A percentile compares a stretch with the other conserved stretches of the same genome.
Evolutionary conservation across 1,284 basidiomycete genomes (phyloP).

Genomic region (Hemileia vastatrix): DNA sequence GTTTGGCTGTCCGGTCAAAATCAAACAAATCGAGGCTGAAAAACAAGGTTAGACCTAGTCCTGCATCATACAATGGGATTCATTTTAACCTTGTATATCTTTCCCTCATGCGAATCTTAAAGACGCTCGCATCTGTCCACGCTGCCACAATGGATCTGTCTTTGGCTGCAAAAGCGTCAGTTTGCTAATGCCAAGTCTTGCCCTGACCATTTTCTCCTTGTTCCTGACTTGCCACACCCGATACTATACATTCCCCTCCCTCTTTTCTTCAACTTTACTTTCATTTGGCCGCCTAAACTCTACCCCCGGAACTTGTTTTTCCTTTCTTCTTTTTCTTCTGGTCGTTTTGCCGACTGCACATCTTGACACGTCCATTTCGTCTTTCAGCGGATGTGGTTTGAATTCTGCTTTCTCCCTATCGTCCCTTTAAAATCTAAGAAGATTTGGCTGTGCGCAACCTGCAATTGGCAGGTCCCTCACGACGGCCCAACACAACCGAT

Average conservation of each 20-base stretch:
- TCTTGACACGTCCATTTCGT: no score
- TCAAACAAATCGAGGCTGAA: constrained; percentile 10
- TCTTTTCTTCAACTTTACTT: neutral
- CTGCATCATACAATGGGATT: neutral
- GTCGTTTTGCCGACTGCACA: no score
- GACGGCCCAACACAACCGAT: no score
- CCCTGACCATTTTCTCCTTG: neutral
- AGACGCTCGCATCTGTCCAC: constrained; percentile 21
- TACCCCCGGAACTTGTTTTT: neutral
- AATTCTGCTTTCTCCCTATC: constrained; percentile 20
- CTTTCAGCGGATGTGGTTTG: constrained; percentile 19
- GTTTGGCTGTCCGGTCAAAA: constrained; percentile 19
- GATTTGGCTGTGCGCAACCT: constrained; percentile 16
- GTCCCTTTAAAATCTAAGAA: constrained; percentile 22
- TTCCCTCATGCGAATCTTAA: neutral
- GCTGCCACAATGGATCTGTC: constrained; percentile 16
- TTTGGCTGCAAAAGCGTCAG: constrained; percentile 12
- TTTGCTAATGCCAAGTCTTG: no score
- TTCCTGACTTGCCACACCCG: neutral
- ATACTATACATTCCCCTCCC: neutral
- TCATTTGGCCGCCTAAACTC: neutral
- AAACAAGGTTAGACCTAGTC: constrained; percentile 10
- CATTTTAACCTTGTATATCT: neutral
- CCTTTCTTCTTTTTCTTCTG: neutral
- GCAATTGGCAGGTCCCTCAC: constrained; percentile 13